A percentile compares a stretch with the other conserved stretches of the same genome.
These are phyloP conservation scores for Nemania abortiva DNA, from an alignment of 2,329 filamentous ascomycete species.

Conservation along the genomic window DNA sequence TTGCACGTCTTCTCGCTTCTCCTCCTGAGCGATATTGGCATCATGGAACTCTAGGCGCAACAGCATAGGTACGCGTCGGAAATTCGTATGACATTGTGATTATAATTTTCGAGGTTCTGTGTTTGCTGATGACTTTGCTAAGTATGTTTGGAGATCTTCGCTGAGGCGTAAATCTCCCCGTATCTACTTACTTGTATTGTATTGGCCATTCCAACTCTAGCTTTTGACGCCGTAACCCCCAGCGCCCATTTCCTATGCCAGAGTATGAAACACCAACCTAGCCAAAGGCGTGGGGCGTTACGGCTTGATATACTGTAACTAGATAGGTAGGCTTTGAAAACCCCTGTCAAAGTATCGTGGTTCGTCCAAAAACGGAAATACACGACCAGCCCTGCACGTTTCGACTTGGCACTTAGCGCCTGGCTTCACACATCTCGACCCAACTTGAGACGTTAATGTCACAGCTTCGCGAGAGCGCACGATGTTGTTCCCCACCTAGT, in stretches of 20 bases:
- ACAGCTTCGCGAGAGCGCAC: slow-evolving; percentile 35
- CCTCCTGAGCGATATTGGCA: no score
- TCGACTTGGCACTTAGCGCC: slow-evolving; percentile 40
- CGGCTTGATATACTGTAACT: no score
- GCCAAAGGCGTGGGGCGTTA: no score
- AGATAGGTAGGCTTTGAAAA: no score
- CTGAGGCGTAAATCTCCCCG: slow-evolving; percentile 8
- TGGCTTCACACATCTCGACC: slow-evolving; percentile 40
- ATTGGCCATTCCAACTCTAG: background rate
- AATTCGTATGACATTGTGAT: background rate
- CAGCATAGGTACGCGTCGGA: background rate
- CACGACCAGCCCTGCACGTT: slow-evolving; percentile 29
- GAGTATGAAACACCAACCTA: no score
- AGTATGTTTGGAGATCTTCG: slow-evolving; percentile 10
- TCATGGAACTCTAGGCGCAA: background rate
- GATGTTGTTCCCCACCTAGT: slow-evolving; percentile 33
- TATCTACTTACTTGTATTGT: background rate
- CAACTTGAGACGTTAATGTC: slow-evolving; percentile 45
- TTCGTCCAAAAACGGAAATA: slow-evolving; percentile 39
- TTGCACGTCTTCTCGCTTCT: background rate
- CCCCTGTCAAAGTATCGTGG: slow-evolving; percentile 26
- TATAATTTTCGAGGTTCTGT: background rate
- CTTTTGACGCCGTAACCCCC: slow-evolving; percentile 16
- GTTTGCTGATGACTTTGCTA: background rate
- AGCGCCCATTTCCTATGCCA: no score